Evolutionary conservation across 331 rosid genomes (phyloP).

Genomic region (Cucumis variabilis): DNA sequence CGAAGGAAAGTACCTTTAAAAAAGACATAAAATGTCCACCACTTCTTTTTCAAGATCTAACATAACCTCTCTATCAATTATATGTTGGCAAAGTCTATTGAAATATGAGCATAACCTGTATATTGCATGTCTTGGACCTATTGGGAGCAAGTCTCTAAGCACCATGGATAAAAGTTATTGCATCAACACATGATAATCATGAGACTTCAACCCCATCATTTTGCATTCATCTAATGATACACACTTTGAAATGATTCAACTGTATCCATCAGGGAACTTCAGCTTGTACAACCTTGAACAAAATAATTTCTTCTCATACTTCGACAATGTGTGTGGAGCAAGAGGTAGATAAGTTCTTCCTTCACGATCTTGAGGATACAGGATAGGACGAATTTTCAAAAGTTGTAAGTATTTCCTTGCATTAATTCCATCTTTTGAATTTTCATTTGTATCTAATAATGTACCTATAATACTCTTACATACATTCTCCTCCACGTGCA

Average conservation of each 20-base stretch:
- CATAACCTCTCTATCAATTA: background rate
- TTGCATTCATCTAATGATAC: background rate
- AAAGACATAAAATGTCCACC: background rate
- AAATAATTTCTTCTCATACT: background rate
- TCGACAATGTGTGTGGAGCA: background rate
- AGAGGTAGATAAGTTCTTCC: background rate
- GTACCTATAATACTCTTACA: too few species aligned
- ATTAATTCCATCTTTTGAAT: too few species aligned
- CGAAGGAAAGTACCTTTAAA: slow-evolving; percentile 6
- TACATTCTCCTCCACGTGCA: too few species aligned
- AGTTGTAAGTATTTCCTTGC: too few species aligned
- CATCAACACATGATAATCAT: background rate
- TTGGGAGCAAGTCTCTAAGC: background rate
- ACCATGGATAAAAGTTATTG: background rate
- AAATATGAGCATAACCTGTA: background rate
- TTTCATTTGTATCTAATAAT: too few species aligned
- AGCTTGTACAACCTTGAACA: background rate
- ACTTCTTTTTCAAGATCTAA: background rate
- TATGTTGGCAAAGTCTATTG: background rate
- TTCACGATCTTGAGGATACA: background rate
- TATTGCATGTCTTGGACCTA: background rate
- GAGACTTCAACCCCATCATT: background rate
- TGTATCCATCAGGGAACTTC: background rate
- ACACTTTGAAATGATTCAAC: background rate
- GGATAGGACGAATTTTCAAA: too few species aligned